Conservation (phyloP, 306 rosid species). For the Urtica urens region DNA sequence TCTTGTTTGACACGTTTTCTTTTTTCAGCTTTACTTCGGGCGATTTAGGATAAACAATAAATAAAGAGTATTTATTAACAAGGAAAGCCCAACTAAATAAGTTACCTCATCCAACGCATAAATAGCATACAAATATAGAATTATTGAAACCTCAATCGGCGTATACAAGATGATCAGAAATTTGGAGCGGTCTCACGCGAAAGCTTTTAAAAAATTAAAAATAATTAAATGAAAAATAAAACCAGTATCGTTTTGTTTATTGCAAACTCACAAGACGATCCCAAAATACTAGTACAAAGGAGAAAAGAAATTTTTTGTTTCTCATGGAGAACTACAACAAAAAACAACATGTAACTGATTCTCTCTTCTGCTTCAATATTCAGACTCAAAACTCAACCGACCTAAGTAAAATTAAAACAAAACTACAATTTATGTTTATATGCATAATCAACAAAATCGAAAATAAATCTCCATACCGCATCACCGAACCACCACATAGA, state of each 20-base stretch:
- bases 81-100: not conserved
- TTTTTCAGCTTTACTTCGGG: not conserved
- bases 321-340: not conserved
- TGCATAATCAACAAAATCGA: not conserved
- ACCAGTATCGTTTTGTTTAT: too few relatives aligned
- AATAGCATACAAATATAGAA: too few relatives aligned
- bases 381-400: not conserved
- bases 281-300: not conserved
- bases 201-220: too few relatives aligned
- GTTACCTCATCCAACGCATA: not conserved
- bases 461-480: slow-evolving; percentile 9
- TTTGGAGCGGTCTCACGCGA: too few relatives aligned
- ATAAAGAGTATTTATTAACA: too few relatives aligned
- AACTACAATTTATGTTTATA: not conserved
- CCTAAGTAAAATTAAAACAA: not conserved
- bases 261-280: not conserved
- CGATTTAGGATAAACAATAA: too few relatives aligned
- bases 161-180: too few relatives aligned
- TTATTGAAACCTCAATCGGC: too few relatives aligned
- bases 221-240: too few relatives aligned
- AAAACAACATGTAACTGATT: too few relatives aligned
- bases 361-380: too few relatives aligned
- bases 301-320: not conserved
- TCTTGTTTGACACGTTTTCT: too few relatives aligned
- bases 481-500: slow-evolving; percentile 8